Evolutionary conservation across 176 grass and related monocot species (phyloP).

Genomic region (Cenchrus fungigraminus): DNA sequence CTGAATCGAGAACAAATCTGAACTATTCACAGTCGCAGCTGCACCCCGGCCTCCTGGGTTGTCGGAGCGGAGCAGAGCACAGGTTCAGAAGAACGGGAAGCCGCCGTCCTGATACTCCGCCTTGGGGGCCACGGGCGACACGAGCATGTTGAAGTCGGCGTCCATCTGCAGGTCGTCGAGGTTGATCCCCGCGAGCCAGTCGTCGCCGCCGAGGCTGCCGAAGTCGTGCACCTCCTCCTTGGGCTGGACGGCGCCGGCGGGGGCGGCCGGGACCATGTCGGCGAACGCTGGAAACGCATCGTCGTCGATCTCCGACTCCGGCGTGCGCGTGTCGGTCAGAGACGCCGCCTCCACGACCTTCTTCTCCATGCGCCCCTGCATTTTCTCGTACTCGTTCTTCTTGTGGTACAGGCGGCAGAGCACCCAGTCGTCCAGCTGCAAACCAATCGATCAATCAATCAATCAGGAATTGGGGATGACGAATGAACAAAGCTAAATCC

Average conservation of each 20-base stretch:
- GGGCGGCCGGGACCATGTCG: not conserved
- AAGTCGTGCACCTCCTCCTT: conserved; percentile 40
- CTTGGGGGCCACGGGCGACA: conserved; percentile 29
- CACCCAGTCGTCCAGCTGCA: conserved; percentile 86
- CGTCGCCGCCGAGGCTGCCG: conserved; percentile 24
- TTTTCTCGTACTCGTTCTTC: conserved; percentile 85
- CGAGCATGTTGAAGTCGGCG: conserved; percentile 34
- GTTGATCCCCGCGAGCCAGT: conserved; percentile 75
- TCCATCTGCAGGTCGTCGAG: conserved; percentile 66
- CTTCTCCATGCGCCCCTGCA: conserved; percentile 35
- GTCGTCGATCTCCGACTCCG: conserved; percentile 82
- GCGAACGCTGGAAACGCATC: conserved; percentile 34
- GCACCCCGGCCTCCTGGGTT: not conserved
- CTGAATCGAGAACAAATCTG: conserved; percentile 12
- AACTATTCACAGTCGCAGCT: conserved; percentile 34
- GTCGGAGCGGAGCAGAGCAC: not conserved
- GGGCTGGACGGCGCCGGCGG: not conserved
- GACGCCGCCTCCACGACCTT: not conserved
- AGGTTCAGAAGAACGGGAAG: conserved; percentile 46
- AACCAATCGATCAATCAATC: not conserved
- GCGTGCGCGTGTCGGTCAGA: conserved; percentile 54
- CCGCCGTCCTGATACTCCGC: conserved; percentile 5
- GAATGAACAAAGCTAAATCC: not conserved
- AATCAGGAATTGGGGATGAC: not conserved
- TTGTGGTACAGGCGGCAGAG: conserved; percentile 81